A percentile compares a stretch with the other conserved stretches of the same genome.
Conservation (phyloP, 192 early-diverging fungal genomes). For the Linnemannia hyalina region DNA sequence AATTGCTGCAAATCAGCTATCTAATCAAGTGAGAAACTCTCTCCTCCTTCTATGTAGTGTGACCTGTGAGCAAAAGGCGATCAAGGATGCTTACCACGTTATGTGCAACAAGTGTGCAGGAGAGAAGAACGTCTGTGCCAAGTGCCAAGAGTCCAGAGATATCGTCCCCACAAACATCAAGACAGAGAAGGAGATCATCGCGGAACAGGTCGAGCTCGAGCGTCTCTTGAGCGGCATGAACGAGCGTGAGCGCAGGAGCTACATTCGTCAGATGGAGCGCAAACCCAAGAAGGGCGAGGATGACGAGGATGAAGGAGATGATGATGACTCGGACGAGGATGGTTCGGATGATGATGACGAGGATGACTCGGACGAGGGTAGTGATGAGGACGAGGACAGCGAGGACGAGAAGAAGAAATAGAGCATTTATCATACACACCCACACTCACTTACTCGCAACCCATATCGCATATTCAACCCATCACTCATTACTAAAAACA, state of each 20-base stretch:
- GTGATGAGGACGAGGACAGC: constrained; percentile 19
- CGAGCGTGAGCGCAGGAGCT: constrained; percentile 87
- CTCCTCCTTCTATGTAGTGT: constrained; percentile 54
- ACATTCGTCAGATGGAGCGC: constrained; percentile 82
- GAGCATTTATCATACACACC: constrained; percentile 14
- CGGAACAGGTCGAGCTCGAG: constrained; percentile 83
- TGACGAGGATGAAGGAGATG: constrained; percentile 63
- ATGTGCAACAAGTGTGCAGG: constrained; percentile 89
- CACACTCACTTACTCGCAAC: not conserved
- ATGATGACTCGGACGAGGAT: constrained; percentile 68
- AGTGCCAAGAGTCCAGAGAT: constrained; percentile 82
- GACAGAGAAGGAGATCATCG: constrained; percentile 72
- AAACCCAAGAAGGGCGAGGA: constrained; percentile 61
- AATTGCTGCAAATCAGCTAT: not conserved
- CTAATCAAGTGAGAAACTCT: not conserved
- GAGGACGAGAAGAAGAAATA: constrained; percentile 59
- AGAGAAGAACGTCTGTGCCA: constrained; percentile 89
- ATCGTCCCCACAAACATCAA: constrained; percentile 73
- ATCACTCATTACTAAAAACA: not conserved
- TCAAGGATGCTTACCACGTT: constrained; percentile 96
- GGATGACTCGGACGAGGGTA: constrained; percentile 30
- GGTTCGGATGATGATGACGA: constrained; percentile 63
- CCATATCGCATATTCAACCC: not conserved
- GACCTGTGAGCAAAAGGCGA: constrained; percentile 81
- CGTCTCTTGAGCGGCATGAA: constrained; percentile 76